Evolutionary conservation across 176 grass and related monocot species (phyloP), one percentile per base, ranked within the genome.

Genomic region (Zoysia pacifica): DNA sequence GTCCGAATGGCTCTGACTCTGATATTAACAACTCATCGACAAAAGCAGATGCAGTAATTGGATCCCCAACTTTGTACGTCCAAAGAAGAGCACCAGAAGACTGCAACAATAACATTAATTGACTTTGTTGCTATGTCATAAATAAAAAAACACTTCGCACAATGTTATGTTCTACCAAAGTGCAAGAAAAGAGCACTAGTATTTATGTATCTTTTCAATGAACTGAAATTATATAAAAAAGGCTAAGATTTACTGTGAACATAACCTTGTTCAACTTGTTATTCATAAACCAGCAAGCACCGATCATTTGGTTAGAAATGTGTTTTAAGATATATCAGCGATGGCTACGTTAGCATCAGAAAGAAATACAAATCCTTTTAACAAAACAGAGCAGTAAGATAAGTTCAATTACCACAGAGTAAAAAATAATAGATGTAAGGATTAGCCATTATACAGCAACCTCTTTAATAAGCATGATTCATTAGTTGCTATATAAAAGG

Each of bases 31-130:
- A 48, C 78, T 98, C 90, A 62, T 98, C 92, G 58, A 98, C 87
- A 79, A 83, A 98, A 83, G 71, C 54, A 1, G 92, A 92, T 48
- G 95, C 86, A 53, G 88, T 98, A 70, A 98, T 94, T 67, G 95
- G 88, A 51, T 91, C 95, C 53, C 92, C 88, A 9, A 19, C 80
- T 47, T 93, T 71, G 75, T 89, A 98, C 80, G 65, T 58, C 91
- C 91, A 94, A 74, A 93, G 85, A 72, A 91, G 74, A 74, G 60
- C 61, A n/a, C 92, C 95, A 69, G 76, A 77, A 74, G 74, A 70
- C 89, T 87, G 83, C 13, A 70, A 68, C 10, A 48, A 48, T 51
- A 61, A 49, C 14, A 77, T 67, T 48, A 45, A 41, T 64, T 72
- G 8, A n/a, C 9, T 66, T 49, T 19, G 20, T 12, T 53, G 20